A percentile compares a stretch with the other conserved stretches of the same genome.
Evolutionary conservation across 2,329 filamentous ascomycete genomes (phyloP).

Genomic region (Trichoderma sp.): DNA sequence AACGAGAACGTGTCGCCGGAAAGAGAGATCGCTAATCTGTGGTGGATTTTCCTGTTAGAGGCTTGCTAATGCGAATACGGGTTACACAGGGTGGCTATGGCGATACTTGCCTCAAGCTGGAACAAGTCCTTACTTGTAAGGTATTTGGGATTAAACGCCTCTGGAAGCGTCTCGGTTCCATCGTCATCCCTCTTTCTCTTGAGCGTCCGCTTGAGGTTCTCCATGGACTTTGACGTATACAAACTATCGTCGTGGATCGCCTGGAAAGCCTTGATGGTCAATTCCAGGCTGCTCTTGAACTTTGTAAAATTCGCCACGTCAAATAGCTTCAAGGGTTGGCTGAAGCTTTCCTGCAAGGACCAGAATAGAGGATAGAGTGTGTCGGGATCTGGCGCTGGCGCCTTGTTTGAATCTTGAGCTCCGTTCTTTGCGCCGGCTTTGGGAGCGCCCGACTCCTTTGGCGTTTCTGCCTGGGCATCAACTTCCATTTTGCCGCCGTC

Average conservation of each 20-base stretch:
- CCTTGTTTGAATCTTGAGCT: constrained; percentile 51
- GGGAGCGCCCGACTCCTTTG: constrained; percentile 37
- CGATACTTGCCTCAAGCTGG: constrained; percentile 73
- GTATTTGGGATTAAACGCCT: constrained; percentile 90
- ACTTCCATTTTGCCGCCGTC: constrained; percentile 61
- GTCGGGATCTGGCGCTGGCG: constrained; percentile 63
- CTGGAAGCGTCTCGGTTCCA: constrained; percentile 52
- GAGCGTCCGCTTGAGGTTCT: constrained; percentile 63
- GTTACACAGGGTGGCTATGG: too few relatives aligned
- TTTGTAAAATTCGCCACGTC: constrained; percentile 69
- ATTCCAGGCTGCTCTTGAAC: constrained; percentile 77
- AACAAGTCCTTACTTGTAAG: constrained; percentile 97
- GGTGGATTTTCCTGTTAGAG: not conserved
- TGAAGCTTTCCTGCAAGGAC: constrained; percentile 89
- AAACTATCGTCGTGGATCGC: constrained; percentile 51
- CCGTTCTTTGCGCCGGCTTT: constrained; percentile 45
- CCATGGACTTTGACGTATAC: constrained; percentile 53
- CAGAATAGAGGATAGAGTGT: constrained; percentile 89
- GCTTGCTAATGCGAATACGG: not conserved
- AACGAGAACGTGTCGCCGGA: constrained; percentile 90
- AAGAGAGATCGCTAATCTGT: constrained; percentile 88
- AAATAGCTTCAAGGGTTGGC: constrained; percentile 83
- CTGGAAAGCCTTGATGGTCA: constrained; percentile 59
- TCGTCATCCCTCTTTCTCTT: constrained; percentile 69
- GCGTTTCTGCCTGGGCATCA: constrained; percentile 51